Conservation (phyloP, 352 stramenopile species). For the Vaucheria bursata region DNA sequence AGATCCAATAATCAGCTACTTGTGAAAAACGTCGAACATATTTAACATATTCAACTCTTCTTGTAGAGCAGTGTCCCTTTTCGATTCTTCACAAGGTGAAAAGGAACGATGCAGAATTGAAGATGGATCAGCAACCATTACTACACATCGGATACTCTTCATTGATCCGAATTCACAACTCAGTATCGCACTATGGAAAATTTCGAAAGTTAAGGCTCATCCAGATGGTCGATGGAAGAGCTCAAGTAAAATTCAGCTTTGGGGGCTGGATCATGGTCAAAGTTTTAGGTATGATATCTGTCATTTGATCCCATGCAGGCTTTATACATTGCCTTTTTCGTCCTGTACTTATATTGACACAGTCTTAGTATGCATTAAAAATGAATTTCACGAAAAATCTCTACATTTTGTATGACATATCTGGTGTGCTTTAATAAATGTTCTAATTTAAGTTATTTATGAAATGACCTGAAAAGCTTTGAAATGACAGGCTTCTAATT, state of each 20-base stretch:
- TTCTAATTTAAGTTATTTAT: no score
- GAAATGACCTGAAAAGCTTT: no score
- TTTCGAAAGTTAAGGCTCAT: constrained; percentile 27
- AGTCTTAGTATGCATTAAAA: no score
- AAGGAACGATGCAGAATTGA: constrained; percentile 11
- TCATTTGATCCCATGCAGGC: no score
- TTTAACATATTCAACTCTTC: not conserved
- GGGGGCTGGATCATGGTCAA: constrained; percentile 28
- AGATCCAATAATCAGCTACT: not conserved
- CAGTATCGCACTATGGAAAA: constrained; percentile 24
- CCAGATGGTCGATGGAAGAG: constrained; percentile 22
- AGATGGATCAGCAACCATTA: constrained; percentile 37
- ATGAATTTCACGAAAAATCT: no score
- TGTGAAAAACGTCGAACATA: not conserved
- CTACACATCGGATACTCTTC: constrained; percentile 41
- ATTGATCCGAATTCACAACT: constrained; percentile 9
- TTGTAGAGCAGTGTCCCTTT: constrained; percentile 20
- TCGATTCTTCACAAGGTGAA: constrained; percentile 4
- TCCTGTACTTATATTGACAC: no score
- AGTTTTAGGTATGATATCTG: no score
- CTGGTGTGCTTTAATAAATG: no score
- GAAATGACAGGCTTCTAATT: no score
- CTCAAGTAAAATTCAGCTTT: constrained; percentile 47
- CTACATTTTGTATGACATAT: no score
- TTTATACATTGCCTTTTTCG: no score